Conservation (phyloP, 2,329 filamentous ascomycete genomes). For the Laburnicola sp. region DNA sequence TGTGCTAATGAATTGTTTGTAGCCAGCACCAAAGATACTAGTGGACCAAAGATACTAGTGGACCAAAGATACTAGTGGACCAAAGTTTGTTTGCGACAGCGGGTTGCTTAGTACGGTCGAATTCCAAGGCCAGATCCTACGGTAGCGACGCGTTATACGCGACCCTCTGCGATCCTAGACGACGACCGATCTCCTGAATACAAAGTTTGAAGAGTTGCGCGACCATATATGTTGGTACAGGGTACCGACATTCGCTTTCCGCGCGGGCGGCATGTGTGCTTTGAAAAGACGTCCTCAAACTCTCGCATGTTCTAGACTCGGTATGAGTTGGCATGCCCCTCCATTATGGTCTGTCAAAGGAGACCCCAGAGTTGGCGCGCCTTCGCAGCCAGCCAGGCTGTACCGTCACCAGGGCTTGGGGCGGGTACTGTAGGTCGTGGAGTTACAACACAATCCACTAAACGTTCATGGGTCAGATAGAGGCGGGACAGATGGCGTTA, state of each 20-base stretch:
- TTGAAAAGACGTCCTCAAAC: background rate
- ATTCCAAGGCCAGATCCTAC: no score
- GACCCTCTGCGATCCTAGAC: background rate
- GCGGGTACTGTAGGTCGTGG: background rate
- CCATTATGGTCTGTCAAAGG: background rate
- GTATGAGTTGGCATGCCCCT: background rate
- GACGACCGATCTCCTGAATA: background rate
- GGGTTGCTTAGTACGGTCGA: no score
- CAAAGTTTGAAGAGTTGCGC: background rate
- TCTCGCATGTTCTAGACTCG: slow-evolving; percentile 3
- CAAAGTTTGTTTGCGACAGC: no score
- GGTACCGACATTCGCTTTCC: background rate
- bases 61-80: no score
- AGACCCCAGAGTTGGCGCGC: background rate
- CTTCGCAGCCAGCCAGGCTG: background rate
- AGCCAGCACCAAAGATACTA: no score
- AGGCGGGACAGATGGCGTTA: background rate
- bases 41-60: no score
- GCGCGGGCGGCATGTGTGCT: background rate
- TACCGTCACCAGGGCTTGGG: slow-evolving; percentile 1
- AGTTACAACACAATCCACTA: background rate
- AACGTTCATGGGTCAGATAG: background rate
- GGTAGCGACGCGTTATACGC: background rate
- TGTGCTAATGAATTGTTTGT: no score
- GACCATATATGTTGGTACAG: background rate